Percentiles rank a stretch among this genome's conserved stretches.
These are phyloP conservation scores for Ophiosphaerella herpotricha DNA, from an alignment of 2,329 filamentous ascomycete species.

Conservation along the genomic window DNA sequence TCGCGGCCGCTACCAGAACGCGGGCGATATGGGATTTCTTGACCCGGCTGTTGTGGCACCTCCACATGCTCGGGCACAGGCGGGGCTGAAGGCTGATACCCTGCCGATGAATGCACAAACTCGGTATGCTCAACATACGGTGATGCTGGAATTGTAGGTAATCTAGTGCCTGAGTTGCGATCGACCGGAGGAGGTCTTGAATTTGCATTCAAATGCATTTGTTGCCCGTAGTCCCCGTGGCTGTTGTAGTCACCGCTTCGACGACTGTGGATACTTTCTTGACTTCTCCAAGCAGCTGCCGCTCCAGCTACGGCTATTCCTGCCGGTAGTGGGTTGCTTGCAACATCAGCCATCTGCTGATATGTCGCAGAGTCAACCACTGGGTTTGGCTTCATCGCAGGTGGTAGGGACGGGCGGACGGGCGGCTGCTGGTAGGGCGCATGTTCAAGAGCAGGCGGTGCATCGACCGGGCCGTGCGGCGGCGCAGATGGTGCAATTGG, in stretches of 20 bases:
- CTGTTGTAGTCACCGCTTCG: constrained; percentile 38
- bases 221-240: constrained; percentile 23
- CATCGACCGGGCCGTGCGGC: constrained; percentile 74
- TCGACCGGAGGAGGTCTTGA: constrained; percentile 62
- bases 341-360: constrained; percentile 75
- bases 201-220: constrained; percentile 48
- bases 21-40: constrained; percentile 31
- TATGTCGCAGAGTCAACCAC: constrained; percentile 83
- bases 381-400: constrained; percentile 78
- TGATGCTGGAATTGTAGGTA: constrained; percentile 54
- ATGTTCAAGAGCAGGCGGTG: constrained; percentile 80
- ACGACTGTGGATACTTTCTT: constrained; percentile 36
- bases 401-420: constrained; percentile 72
- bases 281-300: constrained; percentile 47
- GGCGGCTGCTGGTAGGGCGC: constrained; percentile 71
- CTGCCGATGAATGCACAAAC: constrained; percentile 36
- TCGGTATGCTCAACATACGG: constrained; percentile 49
- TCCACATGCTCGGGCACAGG: constrained; percentile 44
- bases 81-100: constrained; percentile 39
- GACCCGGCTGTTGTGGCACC: constrained; percentile 26
- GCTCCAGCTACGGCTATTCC: constrained; percentile 46
- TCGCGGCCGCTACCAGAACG: constrained; percentile 31
- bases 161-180: constrained; percentile 42
- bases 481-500: constrained; percentile 43
- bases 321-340: constrained; percentile 54